Evolutionary conservation across 352 stramenopile species (phyloP), one percentile per base, ranked within the genome.

Genomic region (Phytophthora niederhauseri): DNA sequence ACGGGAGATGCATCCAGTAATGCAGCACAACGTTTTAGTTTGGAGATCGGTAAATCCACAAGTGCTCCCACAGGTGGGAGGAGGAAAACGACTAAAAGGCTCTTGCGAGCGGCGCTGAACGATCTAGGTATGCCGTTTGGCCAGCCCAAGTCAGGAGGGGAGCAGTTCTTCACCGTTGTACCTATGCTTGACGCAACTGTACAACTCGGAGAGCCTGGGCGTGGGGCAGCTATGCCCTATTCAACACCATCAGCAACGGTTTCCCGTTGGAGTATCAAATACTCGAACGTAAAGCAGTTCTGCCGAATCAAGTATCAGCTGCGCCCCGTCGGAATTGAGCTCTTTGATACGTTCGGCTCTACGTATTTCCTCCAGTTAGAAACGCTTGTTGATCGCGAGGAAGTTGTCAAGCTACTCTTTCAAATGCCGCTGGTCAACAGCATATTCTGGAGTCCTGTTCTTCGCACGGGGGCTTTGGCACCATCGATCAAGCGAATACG

Each of bases 351-450:
- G 14, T 84, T 75, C 30, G 87, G 87, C 0, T 83, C 77, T 6
- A 93, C 85, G 0, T 93, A 82, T 61, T 94, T 94, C 43, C 51
- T 92, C 0, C 84, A 92, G 53, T 85, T 89, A 48, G 83, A 94
- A n/a, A 81, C 76, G 0, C 57, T 58, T 6, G 14, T 15, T 5
- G 77, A 89, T 20, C 78, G 87, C 19, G 85, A 94, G 61, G 85
- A 93, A 51, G 59, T 92, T 34, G 72, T 92, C 8, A 91, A 91
- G 57, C 3, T 86, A 9, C 61, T 94, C 1, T 93, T 93, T 45
- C 79, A 90, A 57, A 93, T 94, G 87, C 87, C 87, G 3, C 80
- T 94, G 19, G 71, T 91, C 8, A 94, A 93, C 67, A 93, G 83
- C 57, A 82, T 93, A 20, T 94, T 93, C 65, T 94, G 84, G 87